Evolutionary conservation across 2,329 filamentous ascomycete species (phyloP), one percentile per base, ranked within the genome.

Genomic region (Phyllosticta paracitricarpa): DNA sequence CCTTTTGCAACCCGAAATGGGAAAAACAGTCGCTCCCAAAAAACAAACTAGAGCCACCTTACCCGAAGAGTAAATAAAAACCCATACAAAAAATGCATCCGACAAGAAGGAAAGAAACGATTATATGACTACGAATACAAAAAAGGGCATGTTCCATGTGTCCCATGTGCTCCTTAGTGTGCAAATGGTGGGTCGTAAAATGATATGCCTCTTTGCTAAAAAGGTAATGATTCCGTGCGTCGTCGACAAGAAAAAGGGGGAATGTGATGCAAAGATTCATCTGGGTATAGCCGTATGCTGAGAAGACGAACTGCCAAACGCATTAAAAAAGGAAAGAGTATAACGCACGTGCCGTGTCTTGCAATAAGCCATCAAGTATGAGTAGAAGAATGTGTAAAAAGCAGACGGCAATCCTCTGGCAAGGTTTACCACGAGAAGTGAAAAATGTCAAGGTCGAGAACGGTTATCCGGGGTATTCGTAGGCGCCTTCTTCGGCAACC

Each of bases 401-500:
- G 33, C 10, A 40, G 10, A 17, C 7, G 10, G 33, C 33, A 3
- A 40, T 14, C 10, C 33, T 40, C 14, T 17, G 33, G 2, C 33
- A 40, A 40, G 10, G 10, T 9, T 14, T 12, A 3, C 33, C 10
- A 3, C 9, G 33, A 54, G 51, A 24, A 54, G 12, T 24, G 14
- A 54, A n/a, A 12, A 54, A 10, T 54, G 22, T 3, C 6, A 9
- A 19, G 51, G 9, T 12, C 14, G 10, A 17, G 10, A 24, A 17
- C 51, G 2, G 7, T n/a, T 3, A 17, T 17, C 33, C 14, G 33
- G 33, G 14, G 4, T 56, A 71, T 66, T 54, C 68, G 63, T 53
- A 66, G 61, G 62, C 63, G 52, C 63, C 70, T 66, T 58, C 51
- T 35, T 63, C 66, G 28, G 56, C 64, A 52, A 64, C 69, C 67